Evolutionary conservation across 1,139 yeast species (phyloP), one percentile per base, ranked within the genome.

Genomic region (Suhomyces chickasaworum): DNA sequence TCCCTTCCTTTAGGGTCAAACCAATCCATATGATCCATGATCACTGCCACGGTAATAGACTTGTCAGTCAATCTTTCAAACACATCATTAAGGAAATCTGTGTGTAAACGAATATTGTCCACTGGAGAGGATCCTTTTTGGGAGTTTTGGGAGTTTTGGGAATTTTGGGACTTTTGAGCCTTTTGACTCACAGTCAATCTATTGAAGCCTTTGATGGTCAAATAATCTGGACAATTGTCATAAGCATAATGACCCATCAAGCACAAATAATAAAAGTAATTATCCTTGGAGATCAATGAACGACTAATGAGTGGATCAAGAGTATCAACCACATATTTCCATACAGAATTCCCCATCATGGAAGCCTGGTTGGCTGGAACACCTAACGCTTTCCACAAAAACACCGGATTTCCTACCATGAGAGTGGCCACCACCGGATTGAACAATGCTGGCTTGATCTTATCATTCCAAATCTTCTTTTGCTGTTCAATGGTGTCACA

Each of bases 1-100:
- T 84, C 91, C 7, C 59, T 57, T 15, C 85, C 86, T 17, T 73
- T 64, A 34, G 88, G 85, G 55, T 83, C 84, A 61, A 87, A 87
- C 95, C 95, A 88, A 65, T 88, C 96, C 93, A 87, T 86, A 63
- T 88, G 96, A 64, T 88, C 96, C 96, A 88, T 88, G 47, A 88
- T 85, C 41, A 88, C 80, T 22, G 93, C 93, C 57, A 84, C 83
- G 8, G 90, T 81, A 43, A 88, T 76, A 16, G 89, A 79, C 47
- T 78, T 77, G 45, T 77, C 73, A 31, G 81, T 72, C 48, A 88
- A 70, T 52, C 93, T 74, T 40, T 80, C 82, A 53, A 86, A 81
- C 2, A 87, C 95, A 57, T 86, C 90, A 60, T 82, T 83, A 57
- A 88, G 74, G 45, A 84, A 82, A 60, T 88, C 95, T 5, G 95